Percentiles rank a stretch among this genome's conserved stretches.
Evolutionary conservation across 768 basidiomycete species (phyloP).

Genomic region (Amylocystis lapponica): DNA sequence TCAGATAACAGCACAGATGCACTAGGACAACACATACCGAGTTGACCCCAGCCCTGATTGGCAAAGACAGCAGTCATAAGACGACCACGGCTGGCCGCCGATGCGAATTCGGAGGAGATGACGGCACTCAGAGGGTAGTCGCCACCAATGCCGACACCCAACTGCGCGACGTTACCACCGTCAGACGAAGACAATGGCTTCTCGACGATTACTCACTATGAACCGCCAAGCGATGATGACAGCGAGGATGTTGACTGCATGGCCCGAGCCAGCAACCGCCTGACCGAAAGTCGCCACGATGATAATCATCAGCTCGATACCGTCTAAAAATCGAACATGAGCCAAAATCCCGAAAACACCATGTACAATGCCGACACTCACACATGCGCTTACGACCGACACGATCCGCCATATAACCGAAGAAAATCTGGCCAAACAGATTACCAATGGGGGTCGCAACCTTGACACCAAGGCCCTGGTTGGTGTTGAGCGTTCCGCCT

Average conservation of each 20-base stretch:
- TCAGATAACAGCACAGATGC: neutral
- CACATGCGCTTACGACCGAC: slow-evolving; percentile 80
- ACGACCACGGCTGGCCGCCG: slow-evolving; percentile 69
- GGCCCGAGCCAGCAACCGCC: slow-evolving; percentile 63
- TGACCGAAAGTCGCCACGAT: slow-evolving; percentile 77
- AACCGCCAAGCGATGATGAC: slow-evolving; percentile 82
- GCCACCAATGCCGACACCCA: slow-evolving; percentile 83
- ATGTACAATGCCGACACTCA: slow-evolving; percentile 28
- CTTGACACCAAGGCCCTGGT: slow-evolving; percentile 75
- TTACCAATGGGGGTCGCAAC: slow-evolving; percentile 75
- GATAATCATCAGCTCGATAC: slow-evolving; percentile 75
- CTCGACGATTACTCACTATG: slow-evolving; percentile 40
- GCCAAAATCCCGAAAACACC: neutral
- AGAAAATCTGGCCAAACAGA: slow-evolving; percentile 67
- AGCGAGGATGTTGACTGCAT: slow-evolving; percentile 67
- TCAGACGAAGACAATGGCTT: slow-evolving; percentile 9
- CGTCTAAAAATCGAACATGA: slow-evolving; percentile 36
- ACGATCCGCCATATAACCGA: slow-evolving; percentile 76
- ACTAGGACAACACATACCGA: slow-evolving; percentile 38
- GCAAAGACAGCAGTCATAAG: slow-evolving; percentile 91
- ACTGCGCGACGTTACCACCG: slow-evolving; percentile 27
- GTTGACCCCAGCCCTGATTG: slow-evolving; percentile 83
- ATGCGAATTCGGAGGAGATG: slow-evolving; percentile 86
- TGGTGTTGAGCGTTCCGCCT: slow-evolving; percentile 34
- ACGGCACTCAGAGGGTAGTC: slow-evolving; percentile 85